Evolutionary conservation across 441 rosid species (phyloP), one percentile per base, ranked within the genome.

Genomic region (Monsonia emarginata): DNA sequence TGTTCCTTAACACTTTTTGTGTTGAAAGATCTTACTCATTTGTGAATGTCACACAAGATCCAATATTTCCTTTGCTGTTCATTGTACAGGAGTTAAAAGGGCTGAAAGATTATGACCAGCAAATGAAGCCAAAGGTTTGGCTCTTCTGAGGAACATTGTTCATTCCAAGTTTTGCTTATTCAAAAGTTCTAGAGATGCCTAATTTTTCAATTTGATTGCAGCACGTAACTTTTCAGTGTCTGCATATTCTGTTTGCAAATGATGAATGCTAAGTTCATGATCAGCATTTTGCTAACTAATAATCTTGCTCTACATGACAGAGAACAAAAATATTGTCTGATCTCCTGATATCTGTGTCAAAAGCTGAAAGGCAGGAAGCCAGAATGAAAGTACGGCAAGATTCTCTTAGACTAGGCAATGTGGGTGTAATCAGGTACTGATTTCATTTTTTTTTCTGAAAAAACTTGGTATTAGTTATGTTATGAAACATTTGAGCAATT

Each of bases 361-460:
- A 91, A 81, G 87, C 96, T 57, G 93, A 95, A 84, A 84, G 99
- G 79, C 96, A 87, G 72, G 99, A 91, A 86, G 97, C 98, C 66
- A 84, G 98, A 78, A 73, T 89, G 80, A 95, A 91, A 86, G 91
- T 95, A 64, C 88, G 90, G 62, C 93, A 95, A 73, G 98, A 91
- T 75, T 95, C 99, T 46, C 67, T 95, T 79, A 88, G 99, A 74
- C 88, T 95, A 57, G 99, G 99, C 74, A 95, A 84, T 77, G 96
- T 95, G 67, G 99, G 97, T 48, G 88, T 91, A 59, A 89, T 91
- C 72, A 89, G 98, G 99, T 95, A 80, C 61, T 32, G 68, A 32
- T 27, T 61, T 30, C 52, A 22, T 64, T 31, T 63, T 59, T 28
- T 18, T n/a, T 48, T 32, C 8, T 32, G 22, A 32, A 21, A 28